Evolutionary conservation across 495 filamentous ascomycete species (phyloP), one percentile per base, ranked within the genome.

Genomic region (Neurospora sp.): DNA sequence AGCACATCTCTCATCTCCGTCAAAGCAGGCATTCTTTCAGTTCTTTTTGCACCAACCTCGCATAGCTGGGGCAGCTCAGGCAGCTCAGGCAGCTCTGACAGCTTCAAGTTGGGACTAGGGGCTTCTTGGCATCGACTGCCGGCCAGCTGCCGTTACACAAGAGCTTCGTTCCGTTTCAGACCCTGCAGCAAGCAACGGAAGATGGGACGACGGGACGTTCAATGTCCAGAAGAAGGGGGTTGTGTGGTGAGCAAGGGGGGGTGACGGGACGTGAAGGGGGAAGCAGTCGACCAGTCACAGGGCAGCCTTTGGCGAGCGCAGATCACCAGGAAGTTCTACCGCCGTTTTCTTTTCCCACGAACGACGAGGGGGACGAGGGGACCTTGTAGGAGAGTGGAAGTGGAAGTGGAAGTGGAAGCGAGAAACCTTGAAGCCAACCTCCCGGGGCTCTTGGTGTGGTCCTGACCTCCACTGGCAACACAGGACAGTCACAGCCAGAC

Each of bases 301-400:
- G 22, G 10, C 12, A 12, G 22, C 20, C 31, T 53, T 61, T 53
- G 12, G 22, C 31, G 53, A 41, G 71, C 45, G 40, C 75, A 70
- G 75, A 76, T 70, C 73, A 61, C 75, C 65, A 31, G 39, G 41
- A 42, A 73, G 75, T 75, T 73, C 71, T 72, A 71, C 72, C 75
- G 70, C 53, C 53, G 53, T 61, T 35, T 61, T 61, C 53, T 72
- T 72, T 73, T 70, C 48, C 73, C n/a, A 20, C 70, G 39, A 71
- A 39, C 45, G 20, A 53, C 45, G 45, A 48, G 44, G 44, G 44
- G 44, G 44, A 5, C 20, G 45, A 53, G 48, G 48, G 20, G 48
- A 59, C 20, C 53, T 65, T 65, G 53, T 65, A 27, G 45, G 20
- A 35, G 53, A 31, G 53, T 61, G 53, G 48, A 61, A 61, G 20